Evolutionary conservation across 768 basidiomycete species (phyloP).

Genomic region (Sarcomyxa edulis): DNA sequence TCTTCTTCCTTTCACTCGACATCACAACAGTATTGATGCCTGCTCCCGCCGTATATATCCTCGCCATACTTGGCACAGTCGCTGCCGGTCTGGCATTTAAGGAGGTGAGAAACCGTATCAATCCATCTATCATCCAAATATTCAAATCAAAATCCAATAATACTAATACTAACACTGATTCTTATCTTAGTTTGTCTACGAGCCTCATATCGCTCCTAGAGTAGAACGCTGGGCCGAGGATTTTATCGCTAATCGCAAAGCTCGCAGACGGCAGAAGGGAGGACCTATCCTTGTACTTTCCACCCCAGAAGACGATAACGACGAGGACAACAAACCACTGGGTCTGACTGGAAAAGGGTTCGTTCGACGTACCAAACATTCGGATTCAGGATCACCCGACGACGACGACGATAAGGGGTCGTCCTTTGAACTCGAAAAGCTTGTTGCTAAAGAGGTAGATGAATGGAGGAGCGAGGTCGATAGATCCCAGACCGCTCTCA

Average conservation of each 20-base stretch:
- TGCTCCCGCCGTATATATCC: slow-evolving; percentile 42
- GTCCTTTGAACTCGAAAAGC: slow-evolving; percentile 45
- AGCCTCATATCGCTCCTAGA: slow-evolving; percentile 61
- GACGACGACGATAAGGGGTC: slow-evolving; percentile 8
- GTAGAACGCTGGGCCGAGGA: slow-evolving; percentile 45
- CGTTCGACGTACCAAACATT: slow-evolving; percentile 17
- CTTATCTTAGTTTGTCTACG: slow-evolving; percentile 53
- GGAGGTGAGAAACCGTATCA: slow-evolving; percentile 43
- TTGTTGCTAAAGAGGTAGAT: slow-evolving; percentile 43
- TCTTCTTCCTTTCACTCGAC: not conserved
- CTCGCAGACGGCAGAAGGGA: slow-evolving; percentile 23
- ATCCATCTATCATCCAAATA: slow-evolving; percentile 1
- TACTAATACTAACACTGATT: slow-evolving; percentile 11
- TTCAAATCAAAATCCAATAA: not conserved
- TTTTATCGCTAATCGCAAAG: slow-evolving; percentile 27
- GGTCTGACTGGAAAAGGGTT: slow-evolving; percentile 5
- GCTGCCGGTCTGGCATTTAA: slow-evolving; percentile 53
- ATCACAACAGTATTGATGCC: slow-evolving; percentile 27
- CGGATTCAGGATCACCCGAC: slow-evolving; percentile 5
- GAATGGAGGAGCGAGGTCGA: slow-evolving; percentile 47
- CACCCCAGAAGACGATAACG: not conserved
- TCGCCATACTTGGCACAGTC: slow-evolving; percentile 43
- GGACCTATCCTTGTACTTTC: slow-evolving; percentile 12
- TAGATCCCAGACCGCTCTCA: slow-evolving; percentile 20
- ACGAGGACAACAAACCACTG: not conserved